phyloP scores from a whole-genome alignment of 2,329 filamentous ascomycete species.

The Parascedosporium putredinis region DNA sequence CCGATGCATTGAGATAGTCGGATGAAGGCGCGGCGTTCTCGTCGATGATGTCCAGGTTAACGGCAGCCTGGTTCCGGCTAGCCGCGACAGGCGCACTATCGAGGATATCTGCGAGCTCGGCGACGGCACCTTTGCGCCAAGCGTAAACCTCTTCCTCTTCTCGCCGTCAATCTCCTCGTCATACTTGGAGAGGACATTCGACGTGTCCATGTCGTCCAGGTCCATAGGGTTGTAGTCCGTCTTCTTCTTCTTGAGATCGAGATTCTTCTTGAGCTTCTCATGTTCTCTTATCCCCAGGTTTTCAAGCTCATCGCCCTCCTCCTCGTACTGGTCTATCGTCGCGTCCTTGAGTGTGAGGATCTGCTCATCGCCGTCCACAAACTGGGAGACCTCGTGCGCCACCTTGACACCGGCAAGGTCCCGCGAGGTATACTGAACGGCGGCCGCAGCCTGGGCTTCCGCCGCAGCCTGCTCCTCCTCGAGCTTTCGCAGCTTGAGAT shows the following conservation, averaged over 20 bases:
- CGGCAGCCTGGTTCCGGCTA: slow-evolving; percentile 56
- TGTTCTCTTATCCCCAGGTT: slow-evolving; percentile 61
- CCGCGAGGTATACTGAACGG: slow-evolving; percentile 64
- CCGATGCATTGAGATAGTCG: slow-evolving; percentile 78
- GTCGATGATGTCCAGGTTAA: slow-evolving; percentile 45
- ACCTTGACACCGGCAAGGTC: slow-evolving; percentile 88
- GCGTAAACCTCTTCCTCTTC: slow-evolving; percentile 76
- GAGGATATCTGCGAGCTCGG: slow-evolving; percentile 49
- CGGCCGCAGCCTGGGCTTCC: slow-evolving; percentile 54
- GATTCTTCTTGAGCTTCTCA: slow-evolving; percentile 62
- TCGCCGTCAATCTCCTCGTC: slow-evolving; percentile 92
- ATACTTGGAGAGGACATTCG: slow-evolving; percentile 74
- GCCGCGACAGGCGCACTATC: slow-evolving; percentile 36
- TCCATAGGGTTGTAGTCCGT: slow-evolving; percentile 80
- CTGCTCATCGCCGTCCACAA: slow-evolving; percentile 76
- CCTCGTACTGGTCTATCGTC: slow-evolving; percentile 72
- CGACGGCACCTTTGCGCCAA: slow-evolving; percentile 68
- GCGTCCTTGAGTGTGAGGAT: slow-evolving; percentile 91
- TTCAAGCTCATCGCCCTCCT: slow-evolving; percentile 83
- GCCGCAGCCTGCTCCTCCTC: slow-evolving; percentile 72
- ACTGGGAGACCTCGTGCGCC: slow-evolving; percentile 72
- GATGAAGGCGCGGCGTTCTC: slow-evolving; percentile 33
- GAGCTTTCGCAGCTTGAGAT: slow-evolving; percentile 64
- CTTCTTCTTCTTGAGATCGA: slow-evolving; percentile 84
- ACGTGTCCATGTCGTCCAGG: slow-evolving; percentile 53